Base-by-base conservation (phyloP, 106 monocot genomes). In the Vanilla planifolia region DNA sequence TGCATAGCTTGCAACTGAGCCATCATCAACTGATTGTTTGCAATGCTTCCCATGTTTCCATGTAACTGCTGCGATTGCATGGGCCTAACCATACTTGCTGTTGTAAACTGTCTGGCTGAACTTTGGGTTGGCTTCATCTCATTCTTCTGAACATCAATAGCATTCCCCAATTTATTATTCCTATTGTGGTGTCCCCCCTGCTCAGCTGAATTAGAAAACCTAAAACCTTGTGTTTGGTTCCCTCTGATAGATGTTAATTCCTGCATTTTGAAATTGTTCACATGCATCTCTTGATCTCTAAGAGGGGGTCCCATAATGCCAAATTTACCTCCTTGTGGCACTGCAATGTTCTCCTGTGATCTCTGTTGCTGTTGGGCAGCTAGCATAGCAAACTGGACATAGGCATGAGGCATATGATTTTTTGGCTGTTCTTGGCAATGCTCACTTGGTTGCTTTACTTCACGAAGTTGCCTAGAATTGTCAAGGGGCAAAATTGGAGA, bases 1-100 rank as follows among this genome's bases (percentile, higher is more conserved):
- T 88, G 83, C 69, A 92, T 52, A 15, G 75, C 79, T 63, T 90
- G 84, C 51, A 88, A 68, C 48, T 92, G 92, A 5, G 75, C 73
- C 79, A 92, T 69, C 36, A 71, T 35, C 65, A 82, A 47, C 60
- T 81, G 88, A 51, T 69, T 81, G 57, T 51, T 79, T 42, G 76
- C 59, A 70, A 72, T 20, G 62, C 71, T 79, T 53, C 60, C 55
- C 56, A 78, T 62, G 34, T 23, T 72, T 47, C 48, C 37, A 35
- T 73, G 84, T 37, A 75, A 59, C 7, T 65, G 79, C 17, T 62
- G 22, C 13, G 62, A 44, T 64, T 73, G 94, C 51, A 60, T 55
- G 28, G 74, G 75, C 42, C 75, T 88, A 32, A 52, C 50, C 33
- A 68, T 63, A 51, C 71, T 77, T 19, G 52, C 27, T 52, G 81